Conservation (phyloP, 1,284 basidiomycete species). For the Leucocoprinus gongylophorus region DNA sequence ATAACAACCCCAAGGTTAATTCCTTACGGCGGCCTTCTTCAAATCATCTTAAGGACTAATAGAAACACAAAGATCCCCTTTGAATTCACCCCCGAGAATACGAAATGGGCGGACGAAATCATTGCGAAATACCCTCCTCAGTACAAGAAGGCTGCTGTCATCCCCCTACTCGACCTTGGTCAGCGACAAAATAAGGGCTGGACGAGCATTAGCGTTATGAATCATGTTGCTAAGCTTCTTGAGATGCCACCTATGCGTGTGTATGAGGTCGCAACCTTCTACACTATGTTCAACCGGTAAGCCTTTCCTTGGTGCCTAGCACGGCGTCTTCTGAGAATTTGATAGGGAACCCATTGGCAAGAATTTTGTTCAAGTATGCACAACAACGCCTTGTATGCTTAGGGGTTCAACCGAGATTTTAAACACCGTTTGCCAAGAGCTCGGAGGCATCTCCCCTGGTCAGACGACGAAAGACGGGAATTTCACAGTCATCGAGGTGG, state of each 20-base stretch:
- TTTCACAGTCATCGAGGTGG: conserved; percentile 97
- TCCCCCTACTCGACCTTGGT: conserved; percentile 93
- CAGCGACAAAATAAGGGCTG: conserved; percentile 98
- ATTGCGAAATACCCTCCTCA: conserved; percentile 92
- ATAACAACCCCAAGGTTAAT: conserved; percentile 82
- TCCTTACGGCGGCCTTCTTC: not conserved
- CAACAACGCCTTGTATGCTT: conserved; percentile 98
- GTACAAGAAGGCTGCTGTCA: conserved; percentile 97
- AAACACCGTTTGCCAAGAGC: conserved; percentile 76
- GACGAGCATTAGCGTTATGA: conserved; percentile 99
- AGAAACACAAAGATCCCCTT: conserved; percentile 69
- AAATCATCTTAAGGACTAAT: not conserved
- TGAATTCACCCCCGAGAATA: conserved; percentile 76
- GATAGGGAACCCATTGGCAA: conserved; percentile 87
- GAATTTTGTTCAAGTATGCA: conserved; percentile 97
- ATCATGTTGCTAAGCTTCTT: conserved; percentile 88
- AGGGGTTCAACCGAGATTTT: conserved; percentile 89
- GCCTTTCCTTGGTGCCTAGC: conserved; percentile 17
- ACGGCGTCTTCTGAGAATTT: not conserved
- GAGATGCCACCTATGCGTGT: conserved; percentile 98
- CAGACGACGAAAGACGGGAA: conserved; percentile 93
- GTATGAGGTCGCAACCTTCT: conserved; percentile 99
- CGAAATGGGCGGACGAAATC: conserved; percentile 83
- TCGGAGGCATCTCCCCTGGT: conserved; percentile 81
- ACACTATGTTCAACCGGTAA: conserved; percentile 98